Conservation (phyloP, 2,329 filamentous ascomycete genomes). For the Macrophomina pseudophaseolina region DNA sequence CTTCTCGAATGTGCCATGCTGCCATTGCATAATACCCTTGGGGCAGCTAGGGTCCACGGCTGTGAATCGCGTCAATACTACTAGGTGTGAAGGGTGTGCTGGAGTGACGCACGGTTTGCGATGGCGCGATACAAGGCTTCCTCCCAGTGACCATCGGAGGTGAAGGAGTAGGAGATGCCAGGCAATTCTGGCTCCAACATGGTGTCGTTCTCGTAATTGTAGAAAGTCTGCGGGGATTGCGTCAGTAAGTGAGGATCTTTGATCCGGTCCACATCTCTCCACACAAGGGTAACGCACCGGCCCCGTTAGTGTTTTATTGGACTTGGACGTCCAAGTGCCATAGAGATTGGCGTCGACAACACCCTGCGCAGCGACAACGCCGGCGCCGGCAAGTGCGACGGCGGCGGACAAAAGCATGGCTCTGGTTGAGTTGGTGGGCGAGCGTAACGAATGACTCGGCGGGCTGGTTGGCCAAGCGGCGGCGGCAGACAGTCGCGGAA, state of each 20-base stretch:
- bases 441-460: slow-evolving; percentile 28
- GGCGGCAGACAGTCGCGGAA: slow-evolving; percentile 4
- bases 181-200: slow-evolving; percentile 68
- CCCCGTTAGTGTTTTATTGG: slow-evolving; percentile 70
- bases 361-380: slow-evolving; percentile 47
- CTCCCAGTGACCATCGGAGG: slow-evolving; percentile 69
- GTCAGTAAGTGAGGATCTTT: slow-evolving; percentile 12
- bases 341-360: slow-evolving; percentile 56
- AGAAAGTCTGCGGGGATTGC: slow-evolving; percentile 63
- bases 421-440: slow-evolving; percentile 11
- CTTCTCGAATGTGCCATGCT: slow-evolving; percentile 68
- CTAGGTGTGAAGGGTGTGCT: not conserved
- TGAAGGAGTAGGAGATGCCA: slow-evolving; percentile 77
- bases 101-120: slow-evolving; percentile 64
- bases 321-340: slow-evolving; percentile 77
- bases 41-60: slow-evolving; percentile 66
- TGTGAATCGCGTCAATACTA: slow-evolving; percentile 42
- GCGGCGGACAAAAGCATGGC: slow-evolving; percentile 18
- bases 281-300: slow-evolving; percentile 56
- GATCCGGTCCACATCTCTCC: slow-evolving; percentile 4
- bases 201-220: slow-evolving; percentile 68
- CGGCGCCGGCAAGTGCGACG: slow-evolving; percentile 32
- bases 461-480: not conserved
- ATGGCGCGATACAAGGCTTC: slow-evolving; percentile 72
- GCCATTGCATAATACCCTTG: slow-evolving; percentile 71